Conservation (phyloP, 2,329 filamentous ascomycete species). For the Elsinoe ampelina region DNA sequence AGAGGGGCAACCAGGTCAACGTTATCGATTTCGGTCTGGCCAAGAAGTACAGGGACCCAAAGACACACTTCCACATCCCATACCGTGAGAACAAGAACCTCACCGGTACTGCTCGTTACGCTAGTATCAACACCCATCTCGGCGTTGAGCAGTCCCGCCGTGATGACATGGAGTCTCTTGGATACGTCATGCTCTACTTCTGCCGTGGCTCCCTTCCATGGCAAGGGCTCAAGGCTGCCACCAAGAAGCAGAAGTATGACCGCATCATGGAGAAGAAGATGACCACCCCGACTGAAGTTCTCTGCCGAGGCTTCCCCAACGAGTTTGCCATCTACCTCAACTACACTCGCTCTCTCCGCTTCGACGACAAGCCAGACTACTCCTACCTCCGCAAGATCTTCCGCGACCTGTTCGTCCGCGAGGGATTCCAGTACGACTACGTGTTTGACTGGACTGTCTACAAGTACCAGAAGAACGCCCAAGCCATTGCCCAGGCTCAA, state of each 20-base stretch:
- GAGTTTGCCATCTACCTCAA: constrained; percentile 99
- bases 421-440: constrained; percentile 99
- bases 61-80: constrained; percentile 99
- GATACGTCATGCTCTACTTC: constrained; percentile 99
- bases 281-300: constrained; percentile 96
- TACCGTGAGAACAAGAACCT: constrained; percentile 99
- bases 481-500: constrained; percentile 79
- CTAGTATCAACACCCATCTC: constrained; percentile 96
- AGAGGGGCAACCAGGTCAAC: constrained; percentile 98
- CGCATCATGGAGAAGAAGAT: constrained; percentile 99
- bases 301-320: constrained; percentile 98
- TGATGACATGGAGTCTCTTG: constrained; percentile 98
- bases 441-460: constrained; percentile 99
- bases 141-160: constrained; percentile 97
- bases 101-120: constrained; percentile 96
- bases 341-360: constrained; percentile 96
- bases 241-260: constrained; percentile 99
- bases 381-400: constrained; percentile 99
- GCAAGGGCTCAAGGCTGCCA: constrained; percentile 97
- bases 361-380: constrained; percentile 99
- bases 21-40: constrained; percentile 98
- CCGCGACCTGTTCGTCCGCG: constrained; percentile 96
- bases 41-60: constrained; percentile 99
- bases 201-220: constrained; percentile 97
- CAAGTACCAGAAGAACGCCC: constrained; percentile 99